These are phyloP conservation scores for Hygrophoropsis aurantiaca DNA, from an alignment of 768 basidiomycete genomes.

Conservation along the genomic window DNA sequence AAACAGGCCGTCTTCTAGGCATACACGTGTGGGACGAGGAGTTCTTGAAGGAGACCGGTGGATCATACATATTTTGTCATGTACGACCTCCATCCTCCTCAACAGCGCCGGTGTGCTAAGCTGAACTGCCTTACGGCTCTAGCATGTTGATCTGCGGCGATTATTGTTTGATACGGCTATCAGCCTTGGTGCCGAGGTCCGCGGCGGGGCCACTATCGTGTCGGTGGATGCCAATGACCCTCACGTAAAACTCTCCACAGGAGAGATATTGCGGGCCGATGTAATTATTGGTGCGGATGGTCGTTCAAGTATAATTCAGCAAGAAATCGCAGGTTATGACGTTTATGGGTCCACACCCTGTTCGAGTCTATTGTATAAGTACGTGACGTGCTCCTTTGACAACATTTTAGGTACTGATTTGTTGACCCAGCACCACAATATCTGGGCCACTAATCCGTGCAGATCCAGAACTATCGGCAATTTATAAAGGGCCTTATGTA, in stretches of 20 bases:
- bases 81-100: slow-evolving; percentile 27
- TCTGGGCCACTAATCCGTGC: slow-evolving; percentile 38
- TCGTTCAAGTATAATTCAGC: slow-evolving; percentile 40
- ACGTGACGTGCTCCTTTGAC: slow-evolving; percentile 7
- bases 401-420: not conserved
- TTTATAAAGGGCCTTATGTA: slow-evolving; percentile 24
- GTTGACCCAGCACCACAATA: slow-evolving; percentile 36
- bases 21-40: slow-evolving; percentile 46
- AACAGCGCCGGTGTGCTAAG: slow-evolving; percentile 1
- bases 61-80: slow-evolving; percentile 48
- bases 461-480: slow-evolving; percentile 38
- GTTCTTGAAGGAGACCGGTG: slow-evolving; percentile 48
- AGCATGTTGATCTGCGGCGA: slow-evolving; percentile 55
- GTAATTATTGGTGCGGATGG: slow-evolving; percentile 66
- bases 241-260: slow-evolving; percentile 39
- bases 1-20: slow-evolving; percentile 44
- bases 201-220: slow-evolving; percentile 40
- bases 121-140: slow-evolving; percentile 5
- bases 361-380: slow-evolving; percentile 46
- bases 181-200: slow-evolving; percentile 47
- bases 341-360: slow-evolving; percentile 25
- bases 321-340: slow-evolving; percentile 30
- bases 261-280: slow-evolving; percentile 46
- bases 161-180: slow-evolving; percentile 47
- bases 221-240: slow-evolving; percentile 31